A percentile compares a stretch with the other conserved stretches of the same genome.
Conservation (phyloP, 1,284 basidiomycete genomes). For the Amylostereum chailletii region DNA sequence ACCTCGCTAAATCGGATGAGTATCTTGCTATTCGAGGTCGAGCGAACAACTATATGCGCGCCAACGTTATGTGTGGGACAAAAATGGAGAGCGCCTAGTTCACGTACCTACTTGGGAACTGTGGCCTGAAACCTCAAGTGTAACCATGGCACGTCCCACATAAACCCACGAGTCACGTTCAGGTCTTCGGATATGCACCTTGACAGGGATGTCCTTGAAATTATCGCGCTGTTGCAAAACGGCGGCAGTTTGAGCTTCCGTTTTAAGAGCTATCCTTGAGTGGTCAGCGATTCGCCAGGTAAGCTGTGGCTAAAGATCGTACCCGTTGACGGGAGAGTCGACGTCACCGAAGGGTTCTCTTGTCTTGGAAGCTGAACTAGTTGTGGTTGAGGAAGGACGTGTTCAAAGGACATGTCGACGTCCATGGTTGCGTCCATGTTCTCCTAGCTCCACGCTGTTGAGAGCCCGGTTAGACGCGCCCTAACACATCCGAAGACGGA, state of each 20-base stretch:
- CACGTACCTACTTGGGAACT: constrained; percentile 66
- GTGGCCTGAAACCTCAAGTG: constrained; percentile 63
- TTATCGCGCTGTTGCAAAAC: constrained; percentile 31
- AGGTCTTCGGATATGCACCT: constrained; percentile 72
- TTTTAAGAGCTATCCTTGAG: no score
- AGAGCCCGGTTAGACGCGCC: no score
- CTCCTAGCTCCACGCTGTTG: neutral
- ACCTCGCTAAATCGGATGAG: constrained; percentile 68
- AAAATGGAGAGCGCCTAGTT: neutral
- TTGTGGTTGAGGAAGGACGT: constrained; percentile 5
- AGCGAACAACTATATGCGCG: constrained; percentile 49
- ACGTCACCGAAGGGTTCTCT: neutral
- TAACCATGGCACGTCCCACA: constrained; percentile 63
- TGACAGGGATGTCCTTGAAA: constrained; percentile 70
- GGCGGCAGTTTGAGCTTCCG: neutral
- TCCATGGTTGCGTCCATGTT: constrained; percentile 24
- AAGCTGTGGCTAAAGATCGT: no score
- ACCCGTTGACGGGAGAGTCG: no score
- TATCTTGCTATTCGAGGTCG: constrained; percentile 54
- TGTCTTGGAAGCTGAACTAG: constrained; percentile 1
- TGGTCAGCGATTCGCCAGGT: no score
- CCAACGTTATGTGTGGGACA: constrained; percentile 8
- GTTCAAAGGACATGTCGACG: constrained; percentile 23
- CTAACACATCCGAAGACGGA: no score
- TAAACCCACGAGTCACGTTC: constrained; percentile 76